phyloP scores from a whole-genome alignment of 768 basidiomycete genomes.

The Tricholoma sp. region DNA sequence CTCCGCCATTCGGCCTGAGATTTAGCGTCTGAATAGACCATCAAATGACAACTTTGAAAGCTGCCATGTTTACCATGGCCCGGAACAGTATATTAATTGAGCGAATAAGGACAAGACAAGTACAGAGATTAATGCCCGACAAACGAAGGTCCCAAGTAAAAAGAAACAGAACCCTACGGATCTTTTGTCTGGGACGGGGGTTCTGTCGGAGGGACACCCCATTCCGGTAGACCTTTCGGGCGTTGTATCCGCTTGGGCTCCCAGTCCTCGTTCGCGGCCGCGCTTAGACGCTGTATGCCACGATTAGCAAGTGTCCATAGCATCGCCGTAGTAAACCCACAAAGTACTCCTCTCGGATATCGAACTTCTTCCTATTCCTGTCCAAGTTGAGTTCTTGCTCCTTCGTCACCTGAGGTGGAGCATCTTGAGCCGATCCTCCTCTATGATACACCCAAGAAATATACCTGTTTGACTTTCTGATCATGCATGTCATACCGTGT shows the following conservation, averaged over 20 bases:
- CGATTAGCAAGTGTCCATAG: neutral
- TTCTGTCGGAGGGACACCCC: constrained; percentile 79
- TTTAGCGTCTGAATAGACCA: neutral
- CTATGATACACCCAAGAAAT: constrained; percentile 8
- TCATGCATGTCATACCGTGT: constrained; percentile 88
- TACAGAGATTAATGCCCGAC: neutral
- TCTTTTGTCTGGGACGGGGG: constrained; percentile 24
- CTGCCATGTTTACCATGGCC: neutral
- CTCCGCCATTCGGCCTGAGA: neutral
- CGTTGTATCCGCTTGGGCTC: constrained; percentile 82
- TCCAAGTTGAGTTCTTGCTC: constrained; percentile 76
- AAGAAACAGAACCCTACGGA: constrained; percentile 2
- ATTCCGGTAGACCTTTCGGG: constrained; percentile 87
- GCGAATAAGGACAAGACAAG: neutral
- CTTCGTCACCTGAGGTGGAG: constrained; percentile 48
- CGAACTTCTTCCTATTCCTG: constrained; percentile 72
- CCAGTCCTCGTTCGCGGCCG: constrained; percentile 66
- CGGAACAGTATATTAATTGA: neutral
- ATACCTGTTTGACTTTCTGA: constrained; percentile 67
- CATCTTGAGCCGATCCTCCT: neutral
- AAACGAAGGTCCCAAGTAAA: neutral
- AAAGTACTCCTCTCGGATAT: constrained; percentile 94
- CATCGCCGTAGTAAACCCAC: constrained; percentile 44
- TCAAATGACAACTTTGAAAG: neutral
- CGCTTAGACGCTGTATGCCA: constrained; percentile 53